Evolutionary conservation across 2,329 filamentous ascomycete species (phyloP).

Genomic region (Alternaria sp.): DNA sequence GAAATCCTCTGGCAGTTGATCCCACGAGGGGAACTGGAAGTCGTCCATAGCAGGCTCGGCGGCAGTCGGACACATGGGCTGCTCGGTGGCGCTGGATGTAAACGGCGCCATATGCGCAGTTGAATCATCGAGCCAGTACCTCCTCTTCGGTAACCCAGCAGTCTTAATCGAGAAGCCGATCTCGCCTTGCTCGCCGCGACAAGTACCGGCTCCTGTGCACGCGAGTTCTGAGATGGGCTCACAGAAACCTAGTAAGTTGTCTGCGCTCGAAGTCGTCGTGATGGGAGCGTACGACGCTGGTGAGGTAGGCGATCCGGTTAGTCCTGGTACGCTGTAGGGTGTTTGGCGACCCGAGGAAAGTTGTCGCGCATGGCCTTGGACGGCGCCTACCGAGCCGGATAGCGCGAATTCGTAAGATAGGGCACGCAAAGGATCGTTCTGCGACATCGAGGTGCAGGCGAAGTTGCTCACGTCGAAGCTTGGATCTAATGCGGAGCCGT

Average conservation of each 20-base stretch:
- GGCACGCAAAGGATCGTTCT: slow-evolving; percentile 19
- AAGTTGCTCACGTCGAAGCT: slow-evolving; percentile 43
- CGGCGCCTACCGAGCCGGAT: slow-evolving; percentile 25
- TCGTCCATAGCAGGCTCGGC: slow-evolving; percentile 10
- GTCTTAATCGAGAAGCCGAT: slow-evolving; percentile 18
- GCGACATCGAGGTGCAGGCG: slow-evolving; percentile 9
- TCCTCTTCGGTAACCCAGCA: slow-evolving; percentile 9
- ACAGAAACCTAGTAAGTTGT: slow-evolving; percentile 13
- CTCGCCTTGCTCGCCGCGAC: slow-evolving; percentile 34
- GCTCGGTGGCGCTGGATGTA: background rate
- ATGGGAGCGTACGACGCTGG: slow-evolving; percentile 15
- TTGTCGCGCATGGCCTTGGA: slow-evolving; percentile 20
- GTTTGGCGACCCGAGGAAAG: slow-evolving; percentile 22
- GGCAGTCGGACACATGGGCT: slow-evolving; percentile 1
- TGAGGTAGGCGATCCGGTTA: slow-evolving; percentile 27
- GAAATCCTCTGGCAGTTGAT: slow-evolving; percentile 33
- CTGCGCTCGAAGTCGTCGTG: slow-evolving; percentile 13
- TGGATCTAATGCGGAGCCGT: slow-evolving; percentile 29
- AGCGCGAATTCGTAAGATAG: slow-evolving; percentile 36
- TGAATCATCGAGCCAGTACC: slow-evolving; percentile 14
- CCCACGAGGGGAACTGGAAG: slow-evolving; percentile 38
- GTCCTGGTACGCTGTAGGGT: slow-evolving; percentile 19
- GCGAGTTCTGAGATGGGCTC: slow-evolving; percentile 30
- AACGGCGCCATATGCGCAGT: slow-evolving; percentile 8
- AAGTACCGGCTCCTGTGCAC: slow-evolving; percentile 21